Evolutionary conservation across 192 early-diverging fungal genomes (phyloP).

Genomic region (Piromyces finnis): DNA sequence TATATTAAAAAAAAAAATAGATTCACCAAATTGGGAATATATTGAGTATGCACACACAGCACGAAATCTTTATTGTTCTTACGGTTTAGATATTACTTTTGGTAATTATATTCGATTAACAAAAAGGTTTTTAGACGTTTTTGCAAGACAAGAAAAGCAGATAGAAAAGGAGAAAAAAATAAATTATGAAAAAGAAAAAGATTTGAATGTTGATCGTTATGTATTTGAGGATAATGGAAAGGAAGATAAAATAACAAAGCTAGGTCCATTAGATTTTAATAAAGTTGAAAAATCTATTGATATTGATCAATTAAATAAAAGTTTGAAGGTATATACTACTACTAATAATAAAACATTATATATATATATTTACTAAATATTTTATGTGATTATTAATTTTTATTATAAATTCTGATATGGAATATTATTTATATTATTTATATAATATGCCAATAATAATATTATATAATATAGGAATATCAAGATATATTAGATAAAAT

Average conservation of each 20-base stretch:
- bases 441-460: too few species aligned
- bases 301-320: neutral
- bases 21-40: neutral
- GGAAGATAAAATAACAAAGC: neutral
- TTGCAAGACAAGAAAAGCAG: neutral
- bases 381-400: too few species aligned
- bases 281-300: neutral
- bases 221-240: neutral
- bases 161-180: neutral
- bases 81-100: neutral
- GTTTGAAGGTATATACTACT: neutral
- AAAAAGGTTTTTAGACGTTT: neutral
- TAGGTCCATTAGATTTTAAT: neutral
- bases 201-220: neutral
- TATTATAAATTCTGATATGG: too few species aligned
- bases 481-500: neutral
- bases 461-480: too few species aligned
- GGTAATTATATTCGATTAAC: neutral
- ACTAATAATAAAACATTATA: too few species aligned
- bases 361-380: too few species aligned
- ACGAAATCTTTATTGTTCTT: neutral
- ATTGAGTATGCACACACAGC: neutral
- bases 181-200: neutral
- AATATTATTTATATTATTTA: too few species aligned
- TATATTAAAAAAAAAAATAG: neutral